Base-by-base conservation (phyloP, 805 yeast genomes). In the Starmerella etchellsii region DNA sequence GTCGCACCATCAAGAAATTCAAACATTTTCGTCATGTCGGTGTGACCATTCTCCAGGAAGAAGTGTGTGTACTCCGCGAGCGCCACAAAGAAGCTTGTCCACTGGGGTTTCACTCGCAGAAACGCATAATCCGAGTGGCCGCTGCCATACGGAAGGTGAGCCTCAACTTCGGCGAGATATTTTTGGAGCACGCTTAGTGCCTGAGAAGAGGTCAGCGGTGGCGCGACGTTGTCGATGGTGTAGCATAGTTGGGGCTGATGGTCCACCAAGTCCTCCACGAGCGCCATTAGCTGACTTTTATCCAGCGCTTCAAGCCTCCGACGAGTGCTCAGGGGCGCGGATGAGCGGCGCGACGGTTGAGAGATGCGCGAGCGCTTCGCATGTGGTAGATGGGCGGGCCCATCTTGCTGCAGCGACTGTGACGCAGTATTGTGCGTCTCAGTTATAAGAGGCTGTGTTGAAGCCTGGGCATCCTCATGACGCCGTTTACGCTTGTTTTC, bases 61-160 rank as follows among this genome's bases (percentile, higher is more conserved):
- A 71, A 73, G 43, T 78, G 64, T 4, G 81, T 76, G 56, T 78
- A 82, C 58, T 83, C 95, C 15, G 81, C 73, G 40, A 84, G 63
- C 19, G 82, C 74, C 46, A 68, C 66, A 44, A 81, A 69, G 50
- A 83, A 81, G 50, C 80, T 91, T 43, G 71, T 71, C 46, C 81
- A 69, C 43, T 65, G 60, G 6, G 79, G 72, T 53, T 80, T 75
- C 28, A 84, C 81, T 42, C 94, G 67, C 42, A 80, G 60, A 56
- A 74, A 83, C 4, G 87, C 74, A 54, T 83, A 83, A 57, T 83
- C 94, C 35, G 41, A 34, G 16, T 24, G 40, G 24, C n/a, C 29
- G 35, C 80, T 44, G 31, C 50, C 50, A 9, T 39, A 37, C 1
- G 95, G 95, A 48, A 84, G 59, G 44, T 69, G 67, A 9, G 57